Conservation (phyloP, 768 basidiomycete genomes). For the Termitomyces heimii region DNA sequence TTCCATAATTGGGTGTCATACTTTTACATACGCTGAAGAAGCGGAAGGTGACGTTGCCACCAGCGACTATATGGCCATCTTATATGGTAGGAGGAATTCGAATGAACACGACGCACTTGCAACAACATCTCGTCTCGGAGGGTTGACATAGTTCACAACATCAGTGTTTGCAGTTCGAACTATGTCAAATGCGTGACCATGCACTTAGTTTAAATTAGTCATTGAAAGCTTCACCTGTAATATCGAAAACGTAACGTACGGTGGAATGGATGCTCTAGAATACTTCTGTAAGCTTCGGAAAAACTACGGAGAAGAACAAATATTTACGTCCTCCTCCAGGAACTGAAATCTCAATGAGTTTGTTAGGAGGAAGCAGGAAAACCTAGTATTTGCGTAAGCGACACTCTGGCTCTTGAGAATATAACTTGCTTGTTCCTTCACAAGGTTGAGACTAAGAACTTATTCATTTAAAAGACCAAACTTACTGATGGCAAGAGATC, state of each 20-base stretch:
- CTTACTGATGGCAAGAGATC: conserved; percentile 35
- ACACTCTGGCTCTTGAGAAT: neutral
- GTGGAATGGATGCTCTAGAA: conserved; percentile 23
- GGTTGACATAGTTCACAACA: conserved; percentile 14
- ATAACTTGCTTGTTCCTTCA: conserved; percentile 10
- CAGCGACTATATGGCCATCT: conserved; percentile 17
- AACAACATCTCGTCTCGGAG: neutral
- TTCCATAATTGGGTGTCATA: neutral
- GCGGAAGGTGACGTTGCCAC: conserved; percentile 28
- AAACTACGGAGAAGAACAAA: neutral
- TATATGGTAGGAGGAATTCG: neutral
- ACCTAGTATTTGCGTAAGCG: neutral
- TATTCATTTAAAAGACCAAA: neutral
- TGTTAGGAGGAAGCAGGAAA: neutral
- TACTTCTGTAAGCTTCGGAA: neutral
- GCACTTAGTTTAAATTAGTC: conserved; percentile 12
- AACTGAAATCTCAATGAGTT: conserved; percentile 15
- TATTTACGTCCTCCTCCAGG: conserved; percentile 26
- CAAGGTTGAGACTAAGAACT: neutral
- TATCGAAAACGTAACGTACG: conserved; percentile 9
- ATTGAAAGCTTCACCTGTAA: neutral
- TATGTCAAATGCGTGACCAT: conserved; percentile 25
- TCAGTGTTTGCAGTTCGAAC: conserved; percentile 17
- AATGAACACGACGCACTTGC: neutral
- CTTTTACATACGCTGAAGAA: conserved; percentile 20